Evolutionary conservation across 169 alveolate genomes (phyloP).

Genomic region (Plasmodium inui): DNA sequence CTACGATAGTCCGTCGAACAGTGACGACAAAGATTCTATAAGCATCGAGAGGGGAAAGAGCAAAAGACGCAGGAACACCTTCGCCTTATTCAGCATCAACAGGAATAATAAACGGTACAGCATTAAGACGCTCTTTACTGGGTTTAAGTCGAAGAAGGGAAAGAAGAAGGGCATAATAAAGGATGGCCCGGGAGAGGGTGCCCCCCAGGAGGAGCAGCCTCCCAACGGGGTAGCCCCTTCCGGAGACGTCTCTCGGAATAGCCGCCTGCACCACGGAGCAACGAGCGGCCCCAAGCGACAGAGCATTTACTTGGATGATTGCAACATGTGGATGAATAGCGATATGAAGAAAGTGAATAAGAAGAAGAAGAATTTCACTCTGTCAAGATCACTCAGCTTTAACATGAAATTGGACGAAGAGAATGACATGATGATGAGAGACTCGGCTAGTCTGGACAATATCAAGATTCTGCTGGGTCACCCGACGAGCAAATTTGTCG

Average conservation of each 20-base stretch:
- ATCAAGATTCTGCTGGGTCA: slow-evolving; percentile 25
- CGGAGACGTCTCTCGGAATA: neutral
- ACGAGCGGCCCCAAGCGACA: neutral
- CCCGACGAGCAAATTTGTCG: slow-evolving; percentile 23
- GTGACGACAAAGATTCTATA: slow-evolving; percentile 34
- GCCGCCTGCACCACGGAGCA: neutral
- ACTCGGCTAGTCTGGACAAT: slow-evolving; percentile 37
- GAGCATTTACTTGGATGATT: slow-evolving; percentile 56
- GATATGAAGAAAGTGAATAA: slow-evolving; percentile 22
- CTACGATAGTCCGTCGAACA: slow-evolving; percentile 27
- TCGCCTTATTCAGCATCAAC: slow-evolving; percentile 5
- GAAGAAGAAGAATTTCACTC: slow-evolving; percentile 6
- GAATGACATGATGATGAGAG: slow-evolving; percentile 30
- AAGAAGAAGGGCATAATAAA: neutral
- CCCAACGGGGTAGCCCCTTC: neutral
- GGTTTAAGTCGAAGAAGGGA: neutral
- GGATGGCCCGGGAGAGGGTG: neutral
- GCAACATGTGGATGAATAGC: slow-evolving; percentile 60
- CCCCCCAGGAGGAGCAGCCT: neutral
- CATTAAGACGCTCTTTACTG: neutral
- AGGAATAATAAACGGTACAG: slow-evolving; percentile 12
- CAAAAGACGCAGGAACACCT: slow-evolving; percentile 17
- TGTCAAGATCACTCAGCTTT: slow-evolving; percentile 40
- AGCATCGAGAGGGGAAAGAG: slow-evolving; percentile 5
- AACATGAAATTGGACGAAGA: slow-evolving; percentile 6